Percentiles rank a stretch among this genome's conserved stretches.
phyloP scores from a whole-genome alignment of 2,329 filamentous ascomycete species.

The Alternaria burnsii region DNA sequence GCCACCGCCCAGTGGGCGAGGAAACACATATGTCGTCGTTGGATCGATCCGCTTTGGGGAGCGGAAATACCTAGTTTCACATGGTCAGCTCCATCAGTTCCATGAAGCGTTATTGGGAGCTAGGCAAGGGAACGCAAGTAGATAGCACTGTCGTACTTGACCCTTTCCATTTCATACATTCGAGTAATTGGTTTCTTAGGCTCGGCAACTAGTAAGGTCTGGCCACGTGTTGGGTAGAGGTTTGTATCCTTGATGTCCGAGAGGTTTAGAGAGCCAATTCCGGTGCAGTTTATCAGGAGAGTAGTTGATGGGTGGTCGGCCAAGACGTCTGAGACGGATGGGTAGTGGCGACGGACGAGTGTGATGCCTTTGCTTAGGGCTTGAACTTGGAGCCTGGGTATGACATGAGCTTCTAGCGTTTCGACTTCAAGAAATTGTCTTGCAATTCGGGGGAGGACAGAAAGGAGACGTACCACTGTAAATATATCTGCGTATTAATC shows the following conservation, averaged over 20 bases:
- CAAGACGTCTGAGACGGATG: slow-evolving; percentile 75
- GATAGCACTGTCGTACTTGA: slow-evolving; percentile 11
- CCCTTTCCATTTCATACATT: slow-evolving; percentile 47
- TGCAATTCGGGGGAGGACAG: neutral
- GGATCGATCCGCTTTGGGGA: slow-evolving; percentile 54
- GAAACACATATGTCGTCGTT: slow-evolving; percentile 57
- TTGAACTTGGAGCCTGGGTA: slow-evolving; percentile 60
- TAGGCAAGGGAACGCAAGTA: neutral
- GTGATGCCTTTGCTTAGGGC: slow-evolving; percentile 76
- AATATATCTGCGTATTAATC: slow-evolving; percentile 51
- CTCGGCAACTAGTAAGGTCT: slow-evolving; percentile 77
- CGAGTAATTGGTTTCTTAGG: slow-evolving; percentile 49
- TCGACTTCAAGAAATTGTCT: neutral
- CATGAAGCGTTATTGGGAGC: neutral
- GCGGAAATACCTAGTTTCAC: slow-evolving; percentile 45
- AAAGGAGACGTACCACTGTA: slow-evolving; percentile 43
- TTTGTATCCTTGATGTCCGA: slow-evolving; percentile 82
- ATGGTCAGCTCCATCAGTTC: neutral
- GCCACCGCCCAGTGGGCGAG: slow-evolving; percentile 69
- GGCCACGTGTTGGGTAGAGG: slow-evolving; percentile 78
- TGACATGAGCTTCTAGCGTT: neutral
- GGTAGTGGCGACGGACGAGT: slow-evolving; percentile 54
- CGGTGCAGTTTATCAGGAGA: slow-evolving; percentile 85
- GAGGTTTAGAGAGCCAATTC: slow-evolving; percentile 76
- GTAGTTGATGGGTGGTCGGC: slow-evolving; percentile 68